Base-by-base conservation (phyloP, 306 rosid genomes). In the Aeschynomene evenia region DNA sequence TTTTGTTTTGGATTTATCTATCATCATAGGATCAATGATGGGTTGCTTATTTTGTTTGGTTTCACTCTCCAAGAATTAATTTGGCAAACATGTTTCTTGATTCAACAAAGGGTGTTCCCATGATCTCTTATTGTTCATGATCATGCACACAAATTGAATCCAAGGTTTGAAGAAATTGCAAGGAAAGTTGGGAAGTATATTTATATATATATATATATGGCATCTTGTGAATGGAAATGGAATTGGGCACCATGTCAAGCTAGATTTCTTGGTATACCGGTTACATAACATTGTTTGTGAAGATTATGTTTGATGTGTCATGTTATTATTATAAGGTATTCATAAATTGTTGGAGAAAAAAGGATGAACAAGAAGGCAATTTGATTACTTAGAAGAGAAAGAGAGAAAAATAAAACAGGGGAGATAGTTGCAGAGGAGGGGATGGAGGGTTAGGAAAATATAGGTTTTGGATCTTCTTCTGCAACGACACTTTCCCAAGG, bases 341-440 rank as follows among this genome's bases (percentile, higher is more conserved):
- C 18, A 39, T 10, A n/a, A n/a, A 45, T 52, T 63, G 43, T 45
- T 16, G 15, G 2, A 33, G 34, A 2, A 37, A 34, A 37, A 54
- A n/a, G n/a, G n/a, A n/a, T n/a, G 37, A 56, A 48, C 39, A 23
- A 49, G 48, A 26, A 33, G 33, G 40, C 52, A 61, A 55, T 71
- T 71, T 45, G 21, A 28, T 54, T 24, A 43, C 53, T 29, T 52
- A 33, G 16, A 37, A 46, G 31, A n/a, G 14, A 3, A 21, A 28
- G 31, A 61, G 60, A 66, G 65, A 58, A 40, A 72, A 73, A 51
- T 71, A 70, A 45, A 61, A 52, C 18, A 75, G 63, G 78, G 81
- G 75, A 84, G 60, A 72, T 14, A 75, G 82, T 85, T 84, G 86
- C 84, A 76, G 85, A 86, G 85, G 79, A 78, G 85, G 82, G 76